Evolutionary conservation across 2,329 filamentous ascomycete species (phyloP).

Genomic region (Colletotrichum shisoi): DNA sequence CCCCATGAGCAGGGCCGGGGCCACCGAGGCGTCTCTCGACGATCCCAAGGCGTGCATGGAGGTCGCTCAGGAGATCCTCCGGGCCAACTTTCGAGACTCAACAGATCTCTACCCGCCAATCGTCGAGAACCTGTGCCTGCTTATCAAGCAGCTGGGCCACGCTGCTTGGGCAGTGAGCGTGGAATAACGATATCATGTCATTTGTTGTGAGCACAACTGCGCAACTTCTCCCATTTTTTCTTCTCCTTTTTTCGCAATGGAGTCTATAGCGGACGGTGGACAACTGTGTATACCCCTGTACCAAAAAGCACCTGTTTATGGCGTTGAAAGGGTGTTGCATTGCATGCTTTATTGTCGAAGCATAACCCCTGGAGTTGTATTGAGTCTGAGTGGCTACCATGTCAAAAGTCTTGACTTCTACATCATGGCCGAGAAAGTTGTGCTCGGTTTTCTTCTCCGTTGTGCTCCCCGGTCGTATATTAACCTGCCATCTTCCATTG

Average conservation of each 20-base stretch:
- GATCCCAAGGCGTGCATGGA: slow-evolving; percentile 68
- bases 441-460: background rate
- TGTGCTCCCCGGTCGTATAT: background rate
- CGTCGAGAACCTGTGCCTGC: slow-evolving; percentile 71
- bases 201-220: background rate
- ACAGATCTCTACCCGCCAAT: slow-evolving; percentile 63
- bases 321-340: slow-evolving; percentile 6
- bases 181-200: slow-evolving; percentile 30
- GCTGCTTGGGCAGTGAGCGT: slow-evolving; percentile 54
- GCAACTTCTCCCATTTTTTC: background rate
- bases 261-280: slow-evolving; percentile 22
- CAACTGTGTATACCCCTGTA: slow-evolving; percentile 31
- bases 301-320: slow-evolving; percentile 27
- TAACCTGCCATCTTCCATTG: background rate
- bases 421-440: background rate
- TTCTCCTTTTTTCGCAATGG: background rate
- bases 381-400: slow-evolving; percentile 18
- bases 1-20: slow-evolving; percentile 43
- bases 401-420: background rate
- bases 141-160: slow-evolving; percentile 68
- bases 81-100: slow-evolving; percentile 58
- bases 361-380: slow-evolving; percentile 12
- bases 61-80: slow-evolving; percentile 64
- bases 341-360: background rate
- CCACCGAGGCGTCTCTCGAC: slow-evolving; percentile 55